These are phyloP conservation scores for Excoecaria cochinchinensis DNA, from an alignment of 345 rosid genomes.

Conservation along the genomic window DNA sequence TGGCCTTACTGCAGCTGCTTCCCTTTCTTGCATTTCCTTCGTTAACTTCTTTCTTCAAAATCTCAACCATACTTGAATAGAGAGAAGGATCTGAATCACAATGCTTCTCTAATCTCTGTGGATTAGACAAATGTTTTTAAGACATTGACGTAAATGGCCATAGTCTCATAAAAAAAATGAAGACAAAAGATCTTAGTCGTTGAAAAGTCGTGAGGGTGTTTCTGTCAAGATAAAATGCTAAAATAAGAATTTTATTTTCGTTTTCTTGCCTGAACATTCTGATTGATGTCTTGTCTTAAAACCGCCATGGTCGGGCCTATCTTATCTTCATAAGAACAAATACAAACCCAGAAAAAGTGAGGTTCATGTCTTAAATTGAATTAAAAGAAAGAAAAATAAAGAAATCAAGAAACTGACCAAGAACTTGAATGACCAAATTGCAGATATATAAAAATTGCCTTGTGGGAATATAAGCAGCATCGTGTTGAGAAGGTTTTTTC, in stretches of 20 bases:
- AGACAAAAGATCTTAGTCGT: background rate
- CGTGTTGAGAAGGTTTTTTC: constrained; percentile 27
- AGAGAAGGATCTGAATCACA: constrained; percentile 54
- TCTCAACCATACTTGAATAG: constrained; percentile 62
- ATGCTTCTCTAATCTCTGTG: constrained; percentile 66
- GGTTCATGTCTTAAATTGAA: background rate
- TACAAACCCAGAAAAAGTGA: constrained; percentile 6
- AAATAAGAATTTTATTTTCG: background rate
- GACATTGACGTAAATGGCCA: constrained; percentile 20
- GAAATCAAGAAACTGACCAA: constrained; percentile 48
- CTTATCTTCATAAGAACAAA: constrained; percentile 65
- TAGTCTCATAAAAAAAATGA: constrained; percentile 1
- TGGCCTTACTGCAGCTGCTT: constrained; percentile 68
- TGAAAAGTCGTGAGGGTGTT: constrained; percentile 24
- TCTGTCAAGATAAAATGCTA: constrained; percentile 9
- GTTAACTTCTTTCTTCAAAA: constrained; percentile 60
- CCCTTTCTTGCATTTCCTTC: constrained; percentile 57
- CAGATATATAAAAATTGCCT: constrained; percentile 66
- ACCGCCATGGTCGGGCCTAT: constrained; percentile 97
- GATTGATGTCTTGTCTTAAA: constrained; percentile 79
- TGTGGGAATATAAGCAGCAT: constrained; percentile 47
- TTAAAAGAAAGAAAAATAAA: background rate
- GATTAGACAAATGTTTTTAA: background rate
- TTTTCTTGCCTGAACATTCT: constrained; percentile 60
- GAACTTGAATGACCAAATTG: constrained; percentile 75